These are phyloP conservation scores for Colletotrichum incanum DNA, from an alignment of 2,329 filamentous ascomycete species.

Conservation along the genomic window DNA sequence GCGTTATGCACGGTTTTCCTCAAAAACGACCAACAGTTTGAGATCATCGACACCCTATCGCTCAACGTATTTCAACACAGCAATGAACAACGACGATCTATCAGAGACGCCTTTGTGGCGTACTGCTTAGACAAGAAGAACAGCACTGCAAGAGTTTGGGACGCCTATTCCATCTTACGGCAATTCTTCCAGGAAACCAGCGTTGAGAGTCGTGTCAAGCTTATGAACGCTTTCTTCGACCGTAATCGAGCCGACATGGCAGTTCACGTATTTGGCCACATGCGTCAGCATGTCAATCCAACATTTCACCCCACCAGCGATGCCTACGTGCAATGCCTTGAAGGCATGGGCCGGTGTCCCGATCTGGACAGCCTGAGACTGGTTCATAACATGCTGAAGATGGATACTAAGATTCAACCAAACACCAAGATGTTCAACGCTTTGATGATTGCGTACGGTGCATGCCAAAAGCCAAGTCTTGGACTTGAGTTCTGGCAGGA, in stretches of 20 bases:
- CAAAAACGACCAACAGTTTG: constrained; percentile 81
- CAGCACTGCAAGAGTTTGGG: constrained; percentile 76
- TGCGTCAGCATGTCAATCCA: constrained; percentile 82
- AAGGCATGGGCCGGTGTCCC: constrained; percentile 76
- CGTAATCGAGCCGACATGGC: constrained; percentile 88
- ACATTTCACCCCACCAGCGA: constrained; percentile 77
- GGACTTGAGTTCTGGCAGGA: constrained; percentile 88
- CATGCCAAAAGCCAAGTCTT: constrained; percentile 75
- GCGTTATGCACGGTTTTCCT: constrained; percentile 83
- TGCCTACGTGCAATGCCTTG: constrained; percentile 84
- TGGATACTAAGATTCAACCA: constrained; percentile 85
- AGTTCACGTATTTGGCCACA: constrained; percentile 89
- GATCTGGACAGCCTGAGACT: constrained; percentile 73
- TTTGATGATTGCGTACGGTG: constrained; percentile 88
- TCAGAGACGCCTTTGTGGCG: constrained; percentile 76
- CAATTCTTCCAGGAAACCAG: constrained; percentile 78
- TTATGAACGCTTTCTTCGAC: constrained; percentile 88
- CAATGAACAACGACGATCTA: constrained; percentile 75
- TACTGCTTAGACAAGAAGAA: constrained; percentile 77
- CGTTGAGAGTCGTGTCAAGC: constrained; percentile 74
- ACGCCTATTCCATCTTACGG: constrained; percentile 75
- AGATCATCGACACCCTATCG: constrained; percentile 87
- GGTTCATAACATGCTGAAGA: constrained; percentile 94
- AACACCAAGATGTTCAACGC: constrained; percentile 85
- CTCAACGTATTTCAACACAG: constrained; percentile 81